Percentiles rank a stretch among this genome's conserved stretches.
phyloP scores from a whole-genome alignment of 1,139 yeast species.

The Geotrichum cucujoidarum region DNA sequence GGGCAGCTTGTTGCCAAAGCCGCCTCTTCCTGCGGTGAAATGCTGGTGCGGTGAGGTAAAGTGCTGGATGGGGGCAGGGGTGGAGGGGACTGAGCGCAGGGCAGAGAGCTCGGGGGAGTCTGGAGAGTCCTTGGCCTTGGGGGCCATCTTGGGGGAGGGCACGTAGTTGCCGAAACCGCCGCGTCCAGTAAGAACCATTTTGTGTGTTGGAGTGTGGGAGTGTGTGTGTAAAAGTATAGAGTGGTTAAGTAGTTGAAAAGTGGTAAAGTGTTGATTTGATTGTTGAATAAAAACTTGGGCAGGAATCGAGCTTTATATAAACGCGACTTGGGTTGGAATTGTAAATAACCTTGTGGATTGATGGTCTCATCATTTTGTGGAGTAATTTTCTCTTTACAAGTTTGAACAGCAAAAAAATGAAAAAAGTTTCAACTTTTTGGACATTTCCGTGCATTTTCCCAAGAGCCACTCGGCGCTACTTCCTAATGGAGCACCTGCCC shows the following conservation, averaged over 20 bases:
- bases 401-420: neutral
- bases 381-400: no score
- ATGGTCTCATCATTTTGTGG: no score
- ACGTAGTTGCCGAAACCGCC: constrained; percentile 36
- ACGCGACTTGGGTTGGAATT: no score
- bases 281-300: neutral
- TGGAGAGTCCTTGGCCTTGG: constrained; percentile 16
- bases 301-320: no score
- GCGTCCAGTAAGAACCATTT: constrained; percentile 35
- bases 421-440: no score
- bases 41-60: constrained; percentile 36
- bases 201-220: constrained; percentile 2
- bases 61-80: constrained; percentile 39
- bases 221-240: neutral
- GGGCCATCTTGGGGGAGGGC: constrained; percentile 19
- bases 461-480: neutral
- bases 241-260: neutral
- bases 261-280: neutral
- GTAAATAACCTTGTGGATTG: no score
- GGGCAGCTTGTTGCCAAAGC: constrained; percentile 37
- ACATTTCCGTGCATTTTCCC: no score
- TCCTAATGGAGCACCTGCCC: constrained; percentile 1
- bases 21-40: constrained; percentile 39
- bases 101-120: constrained; percentile 20
- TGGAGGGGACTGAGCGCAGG: constrained; percentile 23